phyloP scores from a whole-genome alignment of 345 rosid genomes.

The Aegle marmelos region DNA sequence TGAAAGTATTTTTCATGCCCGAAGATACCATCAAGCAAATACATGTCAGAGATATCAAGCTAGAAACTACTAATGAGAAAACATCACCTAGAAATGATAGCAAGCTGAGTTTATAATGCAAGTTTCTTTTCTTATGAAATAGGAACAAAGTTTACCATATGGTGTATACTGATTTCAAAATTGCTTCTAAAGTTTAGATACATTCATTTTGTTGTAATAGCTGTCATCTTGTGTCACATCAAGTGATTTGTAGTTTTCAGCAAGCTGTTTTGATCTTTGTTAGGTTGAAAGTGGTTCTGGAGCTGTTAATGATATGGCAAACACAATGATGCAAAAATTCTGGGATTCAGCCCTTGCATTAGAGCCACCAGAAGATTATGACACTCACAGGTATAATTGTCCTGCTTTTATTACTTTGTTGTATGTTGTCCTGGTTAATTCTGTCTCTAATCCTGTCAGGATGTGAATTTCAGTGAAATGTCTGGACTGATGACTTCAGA shows the following conservation, averaged over 20 bases:
- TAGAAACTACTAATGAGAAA: neutral
- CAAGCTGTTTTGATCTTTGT: constrained; percentile 7
- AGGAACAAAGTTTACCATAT: too few relatives aligned
- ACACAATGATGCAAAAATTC: constrained; percentile 96
- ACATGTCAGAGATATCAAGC: neutral
- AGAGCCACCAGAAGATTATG: constrained; percentile 88
- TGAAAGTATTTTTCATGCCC: neutral
- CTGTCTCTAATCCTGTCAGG: constrained; percentile 16
- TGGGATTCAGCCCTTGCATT: constrained; percentile 97
- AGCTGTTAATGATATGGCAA: constrained; percentile 86
- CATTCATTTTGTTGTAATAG: neutral
- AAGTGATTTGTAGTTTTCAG: neutral
- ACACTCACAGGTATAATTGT: constrained; percentile 68
- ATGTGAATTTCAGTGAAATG: constrained; percentile 63
- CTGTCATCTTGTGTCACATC: neutral
- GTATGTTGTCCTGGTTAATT: constrained; percentile 12
- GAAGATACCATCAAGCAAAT: neutral
- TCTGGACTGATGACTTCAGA: constrained; percentile 74
- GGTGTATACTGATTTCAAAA: neutral
- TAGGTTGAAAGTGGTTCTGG: constrained; percentile 89
- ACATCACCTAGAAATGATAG: neutral
- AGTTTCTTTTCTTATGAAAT: neutral
- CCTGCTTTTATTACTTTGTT: constrained; percentile 9
- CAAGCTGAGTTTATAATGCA: neutral
- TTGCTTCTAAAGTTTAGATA: neutral